Conservation (phyloP, 2,329 filamentous ascomycete species). For the Cercospora citrullina region DNA sequence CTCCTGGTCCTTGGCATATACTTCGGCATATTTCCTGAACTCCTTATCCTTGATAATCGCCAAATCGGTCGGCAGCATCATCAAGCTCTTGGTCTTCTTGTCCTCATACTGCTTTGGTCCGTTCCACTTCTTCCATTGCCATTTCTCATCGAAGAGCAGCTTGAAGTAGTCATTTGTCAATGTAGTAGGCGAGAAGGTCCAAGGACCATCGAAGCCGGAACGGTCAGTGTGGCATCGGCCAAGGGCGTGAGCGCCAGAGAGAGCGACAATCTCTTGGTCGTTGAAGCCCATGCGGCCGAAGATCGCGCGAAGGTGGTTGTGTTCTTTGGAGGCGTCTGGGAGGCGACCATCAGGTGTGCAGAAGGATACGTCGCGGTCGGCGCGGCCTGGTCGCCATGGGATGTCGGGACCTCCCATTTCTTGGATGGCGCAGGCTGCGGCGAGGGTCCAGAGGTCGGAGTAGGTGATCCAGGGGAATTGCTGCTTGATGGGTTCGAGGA, state of each 20-base stretch:
- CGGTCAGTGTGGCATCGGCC: conserved; percentile 89
- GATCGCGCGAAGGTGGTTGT: conserved; percentile 82
- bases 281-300: conserved; percentile 98
- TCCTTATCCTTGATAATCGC: conserved; percentile 83
- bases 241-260: conserved; percentile 80
- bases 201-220: conserved; percentile 83
- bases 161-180: conserved; percentile 95
- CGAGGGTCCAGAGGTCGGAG: conserved; percentile 95
- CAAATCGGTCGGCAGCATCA: conserved; percentile 97
- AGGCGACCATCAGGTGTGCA: conserved; percentile 94
- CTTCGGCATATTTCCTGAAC: conserved; percentile 77
- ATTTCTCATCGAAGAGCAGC: conserved; percentile 86
- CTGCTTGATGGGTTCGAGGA: conserved; percentile 86
- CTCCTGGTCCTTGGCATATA: conserved; percentile 88
- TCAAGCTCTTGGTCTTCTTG: conserved; percentile 79
- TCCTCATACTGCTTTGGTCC: conserved; percentile 91
- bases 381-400: conserved; percentile 83
- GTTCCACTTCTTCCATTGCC: conserved; percentile 87
- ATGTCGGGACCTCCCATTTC: conserved; percentile 90
- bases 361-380: conserved; percentile 73
- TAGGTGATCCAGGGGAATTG: conserved; percentile 95
- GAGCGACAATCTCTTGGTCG: conserved; percentile 92
- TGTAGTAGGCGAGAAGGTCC: conserved; percentile 88
- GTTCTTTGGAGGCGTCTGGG: conserved; percentile 75
- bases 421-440: conserved; percentile 81